Conservation (phyloP, 1,139 yeast genomes). For the Yamadazyma diddensiae region DNA sequence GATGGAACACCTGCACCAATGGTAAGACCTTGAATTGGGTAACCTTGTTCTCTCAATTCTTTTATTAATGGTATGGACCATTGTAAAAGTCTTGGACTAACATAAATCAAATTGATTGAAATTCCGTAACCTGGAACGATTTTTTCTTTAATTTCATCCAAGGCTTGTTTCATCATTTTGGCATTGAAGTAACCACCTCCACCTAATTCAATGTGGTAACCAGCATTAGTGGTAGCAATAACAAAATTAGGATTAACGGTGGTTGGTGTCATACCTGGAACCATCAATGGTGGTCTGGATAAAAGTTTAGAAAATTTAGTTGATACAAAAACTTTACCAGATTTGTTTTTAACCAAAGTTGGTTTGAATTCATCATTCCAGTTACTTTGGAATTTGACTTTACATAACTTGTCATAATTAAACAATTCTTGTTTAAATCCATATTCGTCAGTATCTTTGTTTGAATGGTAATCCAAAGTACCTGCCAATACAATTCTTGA, state of each 20-base stretch:
- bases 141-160: slow-evolving; percentile 63
- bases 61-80: slow-evolving; percentile 98
- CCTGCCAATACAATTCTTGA: slow-evolving; percentile 93
- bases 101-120: slow-evolving; percentile 89
- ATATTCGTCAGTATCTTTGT: slow-evolving; percentile 66
- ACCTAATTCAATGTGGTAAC: slow-evolving; percentile 95
- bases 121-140: slow-evolving; percentile 85
- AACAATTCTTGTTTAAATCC: slow-evolving; percentile 96
- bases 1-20: slow-evolving; percentile 99
- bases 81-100: slow-evolving; percentile 94
- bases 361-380: slow-evolving; percentile 93
- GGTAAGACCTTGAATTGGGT: slow-evolving; percentile 93
- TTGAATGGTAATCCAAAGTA: slow-evolving; percentile 57
- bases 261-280: slow-evolving; percentile 99
- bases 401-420: slow-evolving; percentile 53
- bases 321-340: slow-evolving; percentile 79
- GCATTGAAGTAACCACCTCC: slow-evolving; percentile 97
- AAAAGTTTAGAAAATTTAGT: slow-evolving; percentile 90
- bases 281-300: slow-evolving; percentile 95
- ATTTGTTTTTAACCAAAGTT: slow-evolving; percentile 66
- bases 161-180: slow-evolving; percentile 65
- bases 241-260: slow-evolving; percentile 94
- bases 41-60: slow-evolving; percentile 83
- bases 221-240: slow-evolving; percentile 90
- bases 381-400: slow-evolving; percentile 80